Evolutionary conservation across 1,284 basidiomycete genomes (phyloP).

Genomic region (Ustilago vetiveriae): DNA sequence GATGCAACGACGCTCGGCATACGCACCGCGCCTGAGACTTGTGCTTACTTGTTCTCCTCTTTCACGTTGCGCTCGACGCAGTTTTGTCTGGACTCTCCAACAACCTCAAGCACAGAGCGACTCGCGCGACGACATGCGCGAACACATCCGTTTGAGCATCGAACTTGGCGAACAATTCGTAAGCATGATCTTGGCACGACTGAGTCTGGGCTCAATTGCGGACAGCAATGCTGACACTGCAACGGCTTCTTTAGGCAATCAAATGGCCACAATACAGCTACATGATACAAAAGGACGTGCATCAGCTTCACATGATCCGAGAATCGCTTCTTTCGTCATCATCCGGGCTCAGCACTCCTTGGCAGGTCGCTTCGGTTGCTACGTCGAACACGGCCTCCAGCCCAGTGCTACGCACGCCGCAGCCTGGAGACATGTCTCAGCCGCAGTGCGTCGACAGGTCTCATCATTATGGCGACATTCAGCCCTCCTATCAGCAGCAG

Average conservation of each 20-base stretch:
- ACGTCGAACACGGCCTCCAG: conserved; percentile 12
- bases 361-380: conserved; percentile 4
- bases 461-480: too few relatives aligned
- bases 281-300: conserved; percentile 6
- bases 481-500: neutral
- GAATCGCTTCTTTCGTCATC: conserved; percentile 1
- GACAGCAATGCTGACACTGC: neutral
- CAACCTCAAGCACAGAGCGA: conserved; percentile 2
- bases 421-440: neutral
- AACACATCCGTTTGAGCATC: conserved; percentile 4
- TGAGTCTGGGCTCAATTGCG: too few relatives aligned
- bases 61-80: neutral
- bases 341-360: conserved; percentile 14
- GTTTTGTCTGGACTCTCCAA: conserved; percentile 23
- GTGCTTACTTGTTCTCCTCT: neutral
- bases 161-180: conserved; percentile 24
- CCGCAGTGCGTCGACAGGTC: neutral
- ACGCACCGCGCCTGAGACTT: too few relatives aligned
- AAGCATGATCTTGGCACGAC: conserved; percentile 2
- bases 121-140: neutral
- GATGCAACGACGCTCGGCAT: too few relatives aligned
- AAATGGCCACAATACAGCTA: conserved; percentile 13
- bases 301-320: conserved; percentile 1
- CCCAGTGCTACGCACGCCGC: conserved; percentile 5
- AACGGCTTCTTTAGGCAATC: conserved; percentile 4